A percentile compares a stretch with the other conserved stretches of the same genome.
Conservation (phyloP, 176 grass and related monocot genomes). For the Avena atlantica region DNA sequence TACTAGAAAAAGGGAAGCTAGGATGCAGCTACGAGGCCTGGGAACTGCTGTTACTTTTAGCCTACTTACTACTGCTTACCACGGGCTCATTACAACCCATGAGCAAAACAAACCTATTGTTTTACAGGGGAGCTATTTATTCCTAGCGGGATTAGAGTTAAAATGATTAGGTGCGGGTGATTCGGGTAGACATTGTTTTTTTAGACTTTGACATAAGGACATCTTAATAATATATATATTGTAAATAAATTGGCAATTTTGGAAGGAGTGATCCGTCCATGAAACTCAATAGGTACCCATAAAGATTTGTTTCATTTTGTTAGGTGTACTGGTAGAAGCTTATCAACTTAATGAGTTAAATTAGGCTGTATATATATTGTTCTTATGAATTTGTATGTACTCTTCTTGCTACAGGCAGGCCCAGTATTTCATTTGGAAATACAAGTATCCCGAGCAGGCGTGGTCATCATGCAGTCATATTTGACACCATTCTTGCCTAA, state of each 20-base stretch:
- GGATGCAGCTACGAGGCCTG: no score
- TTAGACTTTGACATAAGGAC: background rate
- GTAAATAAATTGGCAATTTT: background rate
- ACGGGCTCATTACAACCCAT: no score
- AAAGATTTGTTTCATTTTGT: background rate
- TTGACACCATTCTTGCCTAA: constrained; percentile 35
- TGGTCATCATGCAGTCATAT: constrained; percentile 38
- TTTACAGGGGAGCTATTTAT: background rate
- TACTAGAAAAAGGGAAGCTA: no score
- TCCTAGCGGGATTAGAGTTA: background rate
- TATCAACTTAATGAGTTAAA: background rate
- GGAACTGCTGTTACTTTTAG: no score
- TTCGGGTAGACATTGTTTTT: background rate
- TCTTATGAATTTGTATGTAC: background rate
- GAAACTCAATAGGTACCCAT: background rate
- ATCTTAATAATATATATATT: background rate
- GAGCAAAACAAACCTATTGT: no score
- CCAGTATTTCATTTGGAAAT: constrained; percentile 15
- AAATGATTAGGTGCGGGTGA: background rate
- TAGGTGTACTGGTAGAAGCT: background rate
- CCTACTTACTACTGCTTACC: no score
- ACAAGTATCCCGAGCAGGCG: background rate
- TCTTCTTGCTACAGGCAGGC: background rate
- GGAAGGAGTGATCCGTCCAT: background rate
- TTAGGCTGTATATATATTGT: background rate